Percentiles rank a stretch among this genome's conserved stretches.
Evolutionary conservation across 768 basidiomycete genomes (phyloP).

Genomic region (Lentinula boryana): DNA sequence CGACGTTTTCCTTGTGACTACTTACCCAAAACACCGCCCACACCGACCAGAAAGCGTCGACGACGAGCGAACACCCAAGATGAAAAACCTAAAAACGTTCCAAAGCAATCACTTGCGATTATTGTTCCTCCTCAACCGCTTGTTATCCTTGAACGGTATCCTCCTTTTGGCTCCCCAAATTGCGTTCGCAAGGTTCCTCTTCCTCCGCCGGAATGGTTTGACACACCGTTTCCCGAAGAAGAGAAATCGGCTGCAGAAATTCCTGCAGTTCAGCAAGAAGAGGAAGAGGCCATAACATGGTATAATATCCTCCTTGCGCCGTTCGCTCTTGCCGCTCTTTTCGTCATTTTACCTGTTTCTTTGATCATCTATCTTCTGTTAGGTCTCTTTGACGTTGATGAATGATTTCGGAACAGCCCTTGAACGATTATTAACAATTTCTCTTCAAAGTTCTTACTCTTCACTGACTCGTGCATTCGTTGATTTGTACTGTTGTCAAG

Average conservation of each 20-base stretch:
- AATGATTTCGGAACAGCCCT: background rate
- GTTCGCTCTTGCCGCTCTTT: background rate
- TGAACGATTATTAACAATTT: no score
- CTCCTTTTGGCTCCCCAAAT: background rate
- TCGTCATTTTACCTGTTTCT: background rate
- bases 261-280: background rate
- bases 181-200: background rate
- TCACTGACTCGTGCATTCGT: background rate
- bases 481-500: background rate
- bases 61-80: no score
- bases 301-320: background rate
- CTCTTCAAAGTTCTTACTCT: no score
- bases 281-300: background rate
- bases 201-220: conserved; percentile 4
- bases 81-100: background rate
- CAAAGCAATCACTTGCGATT: background rate
- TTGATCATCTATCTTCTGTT: background rate
- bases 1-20: conserved; percentile 1
- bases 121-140: background rate
- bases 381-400: background rate
- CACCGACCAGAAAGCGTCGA: background rate
- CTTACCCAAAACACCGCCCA: background rate
- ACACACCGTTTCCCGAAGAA: background rate
- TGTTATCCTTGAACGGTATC: background rate
- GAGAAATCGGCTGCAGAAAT: no score